Evolutionary conservation across 441 rosid species (phyloP), one percentile per base, ranked within the genome.

Genomic region (Gossypium lobatum): DNA sequence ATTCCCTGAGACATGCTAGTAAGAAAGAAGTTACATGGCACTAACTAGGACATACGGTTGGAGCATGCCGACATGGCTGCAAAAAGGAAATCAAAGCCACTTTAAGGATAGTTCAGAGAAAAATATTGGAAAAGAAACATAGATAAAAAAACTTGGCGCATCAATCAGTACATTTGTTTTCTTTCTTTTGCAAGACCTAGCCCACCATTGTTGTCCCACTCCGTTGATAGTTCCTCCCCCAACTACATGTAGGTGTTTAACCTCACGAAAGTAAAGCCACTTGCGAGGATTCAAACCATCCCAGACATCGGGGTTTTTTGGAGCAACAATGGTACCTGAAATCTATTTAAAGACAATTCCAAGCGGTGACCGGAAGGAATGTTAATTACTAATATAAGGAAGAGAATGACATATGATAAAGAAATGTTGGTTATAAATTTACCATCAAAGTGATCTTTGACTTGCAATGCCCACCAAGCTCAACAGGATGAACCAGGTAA

Each of bases 61-160:
- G 98, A 77, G 98, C 98, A 55, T 85, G 90, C 17, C 77, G 89
- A 80, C 97, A 92, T 37, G 92, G 96, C 98, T 91, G 93, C 87
- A 77, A 74, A 26, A 84, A 4, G 39, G 42, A 81, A 73, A 73
- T 28, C 39, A 16, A 71, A 71, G 66, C 61, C n/a, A 39, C 25
- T 84, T 60, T 75, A 76, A 79, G 63, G 74, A 64, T n/a, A 45
- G 14, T 52, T 73, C 37, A 68, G 3, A 39, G 3, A 71, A 80
- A 48, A 61, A 70, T 37, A 50, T 37, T 28, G 55, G 48, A 34
- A 31, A 55, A 21, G 11, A 75, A 58, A 70, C 59, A 72, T 31
- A 42, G 31, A 52, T 53, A 50, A 18, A 80, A 46, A 77, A 59
- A 73, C 66, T 45, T n/a, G 34, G 37, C 61, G 70, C 21, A 55